A percentile compares a stretch with the other conserved stretches of the same genome.
Evolutionary conservation across 2,329 filamentous ascomycete species (phyloP).

Genomic region (Aspergillus sp.): DNA sequence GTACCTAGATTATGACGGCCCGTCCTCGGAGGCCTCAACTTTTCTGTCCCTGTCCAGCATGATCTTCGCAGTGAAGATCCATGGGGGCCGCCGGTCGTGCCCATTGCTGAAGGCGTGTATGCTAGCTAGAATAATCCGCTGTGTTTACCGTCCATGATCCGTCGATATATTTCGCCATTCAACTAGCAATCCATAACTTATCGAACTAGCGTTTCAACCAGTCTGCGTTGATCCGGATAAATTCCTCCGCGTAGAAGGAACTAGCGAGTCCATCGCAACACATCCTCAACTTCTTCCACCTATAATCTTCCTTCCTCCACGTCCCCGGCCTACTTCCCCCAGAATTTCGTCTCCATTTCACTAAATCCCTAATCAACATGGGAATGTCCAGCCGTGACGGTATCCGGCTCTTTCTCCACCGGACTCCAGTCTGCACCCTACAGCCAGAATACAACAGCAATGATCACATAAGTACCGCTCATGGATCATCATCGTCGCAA

Average conservation of each 20-base stretch:
- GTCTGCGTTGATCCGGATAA: slow-evolving; percentile 11
- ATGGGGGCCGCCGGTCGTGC: slow-evolving; percentile 5
- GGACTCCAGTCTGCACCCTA: neutral
- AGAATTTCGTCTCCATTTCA: neutral
- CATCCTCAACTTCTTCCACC: slow-evolving; percentile 18
- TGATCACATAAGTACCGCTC: neutral
- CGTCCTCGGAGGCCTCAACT: neutral
- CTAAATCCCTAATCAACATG: neutral
- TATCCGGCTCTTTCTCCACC: neutral
- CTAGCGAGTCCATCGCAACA: neutral
- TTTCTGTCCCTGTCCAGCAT: neutral
- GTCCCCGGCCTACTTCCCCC: neutral
- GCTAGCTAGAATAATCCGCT: slow-evolving; percentile 9
- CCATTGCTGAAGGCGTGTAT: slow-evolving; percentile 5
- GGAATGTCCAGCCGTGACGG: neutral
- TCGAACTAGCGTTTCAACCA: neutral
- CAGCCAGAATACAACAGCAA: neutral
- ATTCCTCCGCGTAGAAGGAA: slow-evolving; percentile 7
- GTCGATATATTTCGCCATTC: neutral
- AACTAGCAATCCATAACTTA: neutral
- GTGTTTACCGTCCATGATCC: neutral
- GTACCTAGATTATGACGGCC: slow-evolving; percentile 10
- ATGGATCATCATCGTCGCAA: neutral
- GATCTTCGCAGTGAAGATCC: neutral
- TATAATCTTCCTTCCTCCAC: slow-evolving; percentile 10